phyloP scores from a whole-genome alignment of 2,329 filamentous ascomycete species.

The Penicillium sp. region DNA sequence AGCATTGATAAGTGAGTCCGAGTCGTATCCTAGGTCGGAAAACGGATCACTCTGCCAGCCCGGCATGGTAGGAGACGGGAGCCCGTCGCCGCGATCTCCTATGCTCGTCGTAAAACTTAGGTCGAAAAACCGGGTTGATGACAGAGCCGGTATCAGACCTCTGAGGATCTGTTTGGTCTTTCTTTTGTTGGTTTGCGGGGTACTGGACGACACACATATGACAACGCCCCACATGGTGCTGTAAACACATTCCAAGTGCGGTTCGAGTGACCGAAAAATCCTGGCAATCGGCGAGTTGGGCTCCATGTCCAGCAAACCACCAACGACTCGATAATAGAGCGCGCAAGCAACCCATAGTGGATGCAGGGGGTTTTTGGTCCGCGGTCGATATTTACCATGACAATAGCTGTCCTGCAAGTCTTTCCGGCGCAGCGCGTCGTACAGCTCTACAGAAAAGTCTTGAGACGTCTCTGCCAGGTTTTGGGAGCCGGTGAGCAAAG shows the following conservation, averaged over 20 bases:
- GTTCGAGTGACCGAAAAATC: conserved; percentile 6
- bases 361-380: not conserved
- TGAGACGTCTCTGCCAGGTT: conserved; percentile 19
- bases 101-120: not conserved
- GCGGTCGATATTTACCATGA: not conserved
- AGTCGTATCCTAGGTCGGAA: not conserved
- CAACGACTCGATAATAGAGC: conserved; percentile 17
- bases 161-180: not conserved
- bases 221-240: conserved; percentile 8
- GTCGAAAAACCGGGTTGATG: not conserved
- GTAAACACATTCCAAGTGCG: not conserved
- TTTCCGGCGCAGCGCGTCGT: conserved; percentile 10
- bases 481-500: conserved; percentile 16
- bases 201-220: not conserved
- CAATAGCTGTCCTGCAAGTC: not conserved
- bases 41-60: not conserved
- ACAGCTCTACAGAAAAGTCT: conserved; percentile 12
- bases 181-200: not conserved
- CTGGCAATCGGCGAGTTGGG: not conserved
- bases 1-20: not conserved
- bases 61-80: not conserved
- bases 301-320: conserved; percentile 8
- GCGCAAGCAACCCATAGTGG: conserved; percentile 18
- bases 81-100: not conserved
- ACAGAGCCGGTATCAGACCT: conserved; percentile 5